phyloP scores from a whole-genome alignment of 2,329 filamentous ascomycete species.

The Lanzia echinophila region DNA sequence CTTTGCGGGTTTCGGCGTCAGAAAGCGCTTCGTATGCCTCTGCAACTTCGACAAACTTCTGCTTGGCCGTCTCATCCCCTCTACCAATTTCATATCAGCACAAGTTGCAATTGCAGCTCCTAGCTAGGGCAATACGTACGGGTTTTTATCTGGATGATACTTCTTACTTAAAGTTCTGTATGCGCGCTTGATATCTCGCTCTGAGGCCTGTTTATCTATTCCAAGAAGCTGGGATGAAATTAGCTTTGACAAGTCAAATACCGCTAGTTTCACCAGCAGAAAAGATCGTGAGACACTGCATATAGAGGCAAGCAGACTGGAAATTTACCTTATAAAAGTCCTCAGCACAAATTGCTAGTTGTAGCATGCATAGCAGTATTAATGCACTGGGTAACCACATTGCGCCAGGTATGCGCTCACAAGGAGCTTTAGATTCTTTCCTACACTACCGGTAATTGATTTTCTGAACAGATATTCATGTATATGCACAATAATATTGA shows the following conservation, averaged over 20 bases:
- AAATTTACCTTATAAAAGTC: conserved; percentile 70
- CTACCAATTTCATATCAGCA: conserved; percentile 38
- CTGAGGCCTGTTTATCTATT: conserved; percentile 69
- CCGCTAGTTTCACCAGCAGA: background rate
- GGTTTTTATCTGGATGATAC: conserved; percentile 96
- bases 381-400: conserved; percentile 49
- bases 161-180: conserved; percentile 92
- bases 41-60: conserved; percentile 89
- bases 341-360: conserved; percentile 52
- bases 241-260: conserved; percentile 8
- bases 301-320: conserved; percentile 35
- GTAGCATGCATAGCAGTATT: conserved; percentile 47
- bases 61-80: conserved; percentile 69
- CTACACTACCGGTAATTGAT: conserved; percentile 1
- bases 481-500: background rate
- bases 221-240: conserved; percentile 59
- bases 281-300: background rate
- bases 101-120: background rate
- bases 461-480: background rate
- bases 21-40: conserved; percentile 93
- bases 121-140: conserved; percentile 48
- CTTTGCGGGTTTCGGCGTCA: conserved; percentile 69
- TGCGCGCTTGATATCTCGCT: conserved; percentile 86
- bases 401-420: conserved; percentile 21
- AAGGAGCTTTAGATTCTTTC: conserved; percentile 3